Percentiles rank a stretch among this genome's conserved stretches.
Evolutionary conservation across 1,139 yeast species (phyloP).

Genomic region (Candida tetrigidarum): DNA sequence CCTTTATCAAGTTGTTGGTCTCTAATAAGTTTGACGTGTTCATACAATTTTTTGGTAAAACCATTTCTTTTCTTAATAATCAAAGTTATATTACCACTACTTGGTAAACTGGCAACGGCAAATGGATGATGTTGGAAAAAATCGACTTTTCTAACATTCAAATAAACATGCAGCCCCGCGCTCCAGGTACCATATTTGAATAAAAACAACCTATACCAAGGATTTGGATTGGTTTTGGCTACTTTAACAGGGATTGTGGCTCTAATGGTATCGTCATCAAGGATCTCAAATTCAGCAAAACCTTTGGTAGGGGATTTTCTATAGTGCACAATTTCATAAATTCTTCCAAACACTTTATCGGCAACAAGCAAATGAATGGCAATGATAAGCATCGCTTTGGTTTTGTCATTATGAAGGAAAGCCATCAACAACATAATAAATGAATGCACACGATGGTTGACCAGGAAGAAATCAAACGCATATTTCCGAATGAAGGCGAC

Average conservation of each 20-base stretch:
- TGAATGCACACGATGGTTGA: conserved; percentile 46
- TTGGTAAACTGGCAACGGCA: conserved; percentile 45
- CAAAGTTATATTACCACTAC: conserved; percentile 40
- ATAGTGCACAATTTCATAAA: conserved; percentile 36
- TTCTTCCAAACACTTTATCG: conserved; percentile 42
- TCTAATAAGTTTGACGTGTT: conserved; percentile 18
- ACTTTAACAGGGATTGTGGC: conserved; percentile 39
- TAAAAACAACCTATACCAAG: conserved; percentile 35
- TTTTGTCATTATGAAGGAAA: conserved; percentile 44
- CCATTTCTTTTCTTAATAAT: conserved; percentile 47
- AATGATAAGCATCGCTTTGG: conserved; percentile 39
- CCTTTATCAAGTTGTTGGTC: conserved; percentile 20
- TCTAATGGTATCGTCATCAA: conserved; percentile 47
- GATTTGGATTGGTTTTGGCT: conserved; percentile 21
- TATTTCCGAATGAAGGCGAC: conserved; percentile 39
- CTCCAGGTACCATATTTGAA: conserved; percentile 50
- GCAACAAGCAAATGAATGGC: conserved; percentile 50
- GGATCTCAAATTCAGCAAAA: conserved; percentile 38
- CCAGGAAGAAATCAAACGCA: conserved; percentile 49
- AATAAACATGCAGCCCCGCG: conserved; percentile 51
- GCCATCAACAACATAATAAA: conserved; percentile 49
- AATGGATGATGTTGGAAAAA: conserved; percentile 52
- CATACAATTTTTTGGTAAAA: conserved; percentile 43
- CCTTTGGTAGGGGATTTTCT: conserved; percentile 45
- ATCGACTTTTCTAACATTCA: conserved; percentile 43